Evolutionary conservation across 1,139 yeast species (phyloP), one percentile per base, ranked within the genome.

Genomic region (Nakaseomyces delphensis): DNA sequence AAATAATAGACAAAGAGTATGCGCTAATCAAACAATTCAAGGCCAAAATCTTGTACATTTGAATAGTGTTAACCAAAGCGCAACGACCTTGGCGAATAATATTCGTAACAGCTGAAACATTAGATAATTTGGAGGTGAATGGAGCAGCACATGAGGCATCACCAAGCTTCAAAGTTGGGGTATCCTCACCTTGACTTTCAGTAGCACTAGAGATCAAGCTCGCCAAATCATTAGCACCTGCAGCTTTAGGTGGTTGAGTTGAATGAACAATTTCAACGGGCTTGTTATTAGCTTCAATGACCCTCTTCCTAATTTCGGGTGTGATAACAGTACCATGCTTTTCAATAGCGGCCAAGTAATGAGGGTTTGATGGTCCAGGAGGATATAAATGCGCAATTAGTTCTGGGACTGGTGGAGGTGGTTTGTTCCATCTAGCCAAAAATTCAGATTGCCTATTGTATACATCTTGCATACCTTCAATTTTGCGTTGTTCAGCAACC

Each of bases 111-210:
- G 98, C 83, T 44, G 91, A 77, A 39, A 93, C 98, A 61, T 83
- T 84, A 29, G 96, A 78, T 53, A 91, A 76, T 63, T 91, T 91
- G 21, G 97, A 89, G 15, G 99, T 91, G 63, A 91, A 87, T 38
- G 99, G 99, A 31, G 99, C 99, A 45, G 99, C 99, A 56, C 93
- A 96, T 21, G 97, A 89, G 8, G 99, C 99, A 68, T 91, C 99
- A 57, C 99, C 99, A 45, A 91, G 73, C 64, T 91, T 93, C 67
- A 91, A 74, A 39, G 84, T 79, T 45, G 99, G 98, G 0, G 93
- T 94, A 44, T 71, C 83, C 24, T 73, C 83, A 51, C 78, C 87
- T 25, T 73, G 83, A 53, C 78, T 86, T 43, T 77, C 77, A 63
- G 85, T 66, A 47, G 85, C 77, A 46, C 77, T 71, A 66, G 87